phyloP scores from a whole-genome alignment of 495 filamentous ascomycete species.

The Lasiosphaeriaceae sp. region DNA sequence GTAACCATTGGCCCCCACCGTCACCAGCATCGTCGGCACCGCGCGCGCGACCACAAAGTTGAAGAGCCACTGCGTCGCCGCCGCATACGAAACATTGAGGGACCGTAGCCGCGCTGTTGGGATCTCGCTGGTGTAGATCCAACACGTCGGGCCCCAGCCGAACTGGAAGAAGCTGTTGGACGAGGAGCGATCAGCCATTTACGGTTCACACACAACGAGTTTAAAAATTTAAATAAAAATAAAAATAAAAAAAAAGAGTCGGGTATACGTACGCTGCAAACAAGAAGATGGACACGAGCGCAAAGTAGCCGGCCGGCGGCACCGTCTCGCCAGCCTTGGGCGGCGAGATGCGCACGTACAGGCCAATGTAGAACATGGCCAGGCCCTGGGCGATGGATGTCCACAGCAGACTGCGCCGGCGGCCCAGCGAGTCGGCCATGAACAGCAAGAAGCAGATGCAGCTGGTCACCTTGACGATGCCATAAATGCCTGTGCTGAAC shows the following conservation, averaged over 20 bases:
- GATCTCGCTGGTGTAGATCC: constrained; percentile 75
- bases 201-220: neutral
- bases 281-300: constrained; percentile 67
- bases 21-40: constrained; percentile 62
- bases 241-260: neutral
- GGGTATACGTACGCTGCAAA: constrained; percentile 52
- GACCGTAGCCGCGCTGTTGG: constrained; percentile 67
- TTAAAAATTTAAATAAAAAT: no score
- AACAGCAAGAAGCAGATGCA: constrained; percentile 47
- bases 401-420: constrained; percentile 66
- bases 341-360: constrained; percentile 71
- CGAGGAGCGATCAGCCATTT: neutral
- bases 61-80: constrained; percentile 68
- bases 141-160: constrained; percentile 75
- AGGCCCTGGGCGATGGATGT: constrained; percentile 66
- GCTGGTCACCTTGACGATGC: constrained; percentile 43
- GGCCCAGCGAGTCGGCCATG: constrained; percentile 61
- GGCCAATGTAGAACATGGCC: constrained; percentile 75
- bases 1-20: constrained; percentile 59
- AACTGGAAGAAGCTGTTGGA: constrained; percentile 61
- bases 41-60: constrained; percentile 66
- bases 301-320: constrained; percentile 55
- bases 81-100: constrained; percentile 64
- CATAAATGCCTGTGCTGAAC: constrained; percentile 49
- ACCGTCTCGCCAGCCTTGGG: constrained; percentile 45